Conservation (phyloP, 331 rosid genomes). For the Pyracantha coccinea region DNA sequence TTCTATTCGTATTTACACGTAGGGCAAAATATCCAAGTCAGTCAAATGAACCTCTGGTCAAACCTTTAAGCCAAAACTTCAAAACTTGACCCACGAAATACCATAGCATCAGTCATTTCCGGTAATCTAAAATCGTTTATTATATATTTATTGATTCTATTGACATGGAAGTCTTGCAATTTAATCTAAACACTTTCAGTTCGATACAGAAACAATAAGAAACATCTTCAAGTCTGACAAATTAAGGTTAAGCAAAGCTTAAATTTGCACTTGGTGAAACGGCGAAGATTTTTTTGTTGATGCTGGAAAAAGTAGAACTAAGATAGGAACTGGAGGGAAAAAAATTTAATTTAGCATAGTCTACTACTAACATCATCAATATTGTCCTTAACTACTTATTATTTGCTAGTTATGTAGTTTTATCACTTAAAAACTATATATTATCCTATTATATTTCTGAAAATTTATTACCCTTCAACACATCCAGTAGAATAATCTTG, state of each 20-base stretch:
- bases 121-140: neutral
- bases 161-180: neutral
- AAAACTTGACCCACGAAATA: too few relatives aligned
- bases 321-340: too few relatives aligned
- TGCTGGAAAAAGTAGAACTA: too few relatives aligned
- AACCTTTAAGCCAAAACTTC: neutral
- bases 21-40: neutral
- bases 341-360: neutral
- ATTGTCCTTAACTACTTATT: neutral
- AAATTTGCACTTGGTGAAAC: neutral
- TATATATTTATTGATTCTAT: neutral
- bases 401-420: too few relatives aligned
- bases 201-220: neutral
- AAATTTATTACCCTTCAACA: too few relatives aligned
- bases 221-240: neutral
- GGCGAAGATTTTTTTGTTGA: too few relatives aligned
- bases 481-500: too few relatives aligned
- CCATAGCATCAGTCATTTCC: neutral
- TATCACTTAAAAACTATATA: too few relatives aligned
- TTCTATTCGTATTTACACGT: neutral
- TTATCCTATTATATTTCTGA: too few relatives aligned
- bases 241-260: neutral
- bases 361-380: neutral
- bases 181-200: neutral
- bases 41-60: neutral